Evolutionary conservation across 768 basidiomycete genomes (phyloP).

Genomic region (Sistotremastrum suecicum): DNA sequence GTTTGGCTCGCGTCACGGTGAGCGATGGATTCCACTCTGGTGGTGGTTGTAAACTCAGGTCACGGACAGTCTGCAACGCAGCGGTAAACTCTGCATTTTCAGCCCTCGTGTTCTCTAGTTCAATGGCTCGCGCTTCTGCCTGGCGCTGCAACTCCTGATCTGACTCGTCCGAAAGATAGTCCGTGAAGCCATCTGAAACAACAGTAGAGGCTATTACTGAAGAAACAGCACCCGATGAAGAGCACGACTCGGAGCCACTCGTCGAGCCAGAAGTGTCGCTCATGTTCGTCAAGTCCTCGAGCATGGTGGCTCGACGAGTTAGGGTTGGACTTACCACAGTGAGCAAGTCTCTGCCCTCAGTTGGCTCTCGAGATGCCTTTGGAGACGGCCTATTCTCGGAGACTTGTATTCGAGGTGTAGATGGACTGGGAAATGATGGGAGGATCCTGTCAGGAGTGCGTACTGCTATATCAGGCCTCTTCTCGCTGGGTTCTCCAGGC

Average conservation of each 20-base stretch:
- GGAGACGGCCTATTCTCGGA: too few relatives aligned
- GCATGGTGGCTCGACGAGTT: too few relatives aligned
- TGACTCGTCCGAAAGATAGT: slow-evolving; percentile 87
- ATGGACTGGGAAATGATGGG: too few relatives aligned
- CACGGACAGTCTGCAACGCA: slow-evolving; percentile 63
- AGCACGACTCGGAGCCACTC: slow-evolving; percentile 3
- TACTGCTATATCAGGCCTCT: too few relatives aligned
- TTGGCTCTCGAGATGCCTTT: too few relatives aligned
- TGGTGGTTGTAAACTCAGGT: slow-evolving; percentile 62
- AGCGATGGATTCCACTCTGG: slow-evolving; percentile 49
- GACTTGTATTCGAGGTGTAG: too few relatives aligned
- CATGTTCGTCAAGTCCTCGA: too few relatives aligned
- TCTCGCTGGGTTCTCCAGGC: too few relatives aligned
- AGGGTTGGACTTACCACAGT: too few relatives aligned
- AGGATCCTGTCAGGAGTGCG: too few relatives aligned
- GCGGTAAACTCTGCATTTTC: slow-evolving; percentile 75
- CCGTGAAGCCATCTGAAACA: slow-evolving; percentile 80
- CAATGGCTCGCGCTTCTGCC: slow-evolving; percentile 65
- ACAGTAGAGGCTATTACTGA: slow-evolving; percentile 31
- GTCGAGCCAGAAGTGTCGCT: too few relatives aligned
- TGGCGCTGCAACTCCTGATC: slow-evolving; percentile 79
- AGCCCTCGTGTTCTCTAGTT: slow-evolving; percentile 64
- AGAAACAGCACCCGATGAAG: not conserved
- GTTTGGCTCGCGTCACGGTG: slow-evolving; percentile 5
- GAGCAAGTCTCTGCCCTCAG: too few relatives aligned